Percentiles rank a stretch among this genome's conserved stretches.
Evolutionary conservation across 345 rosid species (phyloP).

Genomic region (Murraya paniculata): DNA sequence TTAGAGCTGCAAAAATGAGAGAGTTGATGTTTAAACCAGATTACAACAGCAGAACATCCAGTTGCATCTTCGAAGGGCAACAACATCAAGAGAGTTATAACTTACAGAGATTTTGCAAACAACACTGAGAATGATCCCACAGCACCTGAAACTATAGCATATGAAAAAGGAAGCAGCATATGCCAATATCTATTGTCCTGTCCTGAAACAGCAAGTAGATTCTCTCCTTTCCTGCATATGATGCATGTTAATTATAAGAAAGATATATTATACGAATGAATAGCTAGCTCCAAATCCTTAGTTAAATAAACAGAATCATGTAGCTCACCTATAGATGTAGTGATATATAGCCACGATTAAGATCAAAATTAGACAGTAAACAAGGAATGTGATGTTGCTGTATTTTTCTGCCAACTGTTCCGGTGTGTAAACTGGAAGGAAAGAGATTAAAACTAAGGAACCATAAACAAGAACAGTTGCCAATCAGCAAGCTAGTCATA

Average conservation of each 20-base stretch:
- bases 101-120: constrained; percentile 98
- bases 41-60: constrained; percentile 10
- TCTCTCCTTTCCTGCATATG: constrained; percentile 82
- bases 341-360: constrained; percentile 70
- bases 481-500: not conserved
- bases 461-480: not conserved
- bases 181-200: constrained; percentile 84
- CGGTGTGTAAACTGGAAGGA: constrained; percentile 78
- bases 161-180: constrained; percentile 89
- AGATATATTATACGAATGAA: not conserved
- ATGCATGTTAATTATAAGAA: not conserved
- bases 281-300: not conserved
- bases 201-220: constrained; percentile 58
- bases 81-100: constrained; percentile 12
- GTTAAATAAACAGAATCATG: not conserved
- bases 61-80: not conserved
- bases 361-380: constrained; percentile 75
- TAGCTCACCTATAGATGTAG: constrained; percentile 64
- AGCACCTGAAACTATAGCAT: constrained; percentile 97
- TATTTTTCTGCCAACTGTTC: constrained; percentile 96
- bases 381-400: constrained; percentile 77
- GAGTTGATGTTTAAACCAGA: constrained; percentile 14
- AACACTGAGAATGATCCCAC: constrained; percentile 96
- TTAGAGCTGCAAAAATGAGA: constrained; percentile 67
- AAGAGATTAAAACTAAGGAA: not conserved